Conservation (phyloP, 1,284 basidiomycete species). For the Ceratobasidium papillatum region DNA sequence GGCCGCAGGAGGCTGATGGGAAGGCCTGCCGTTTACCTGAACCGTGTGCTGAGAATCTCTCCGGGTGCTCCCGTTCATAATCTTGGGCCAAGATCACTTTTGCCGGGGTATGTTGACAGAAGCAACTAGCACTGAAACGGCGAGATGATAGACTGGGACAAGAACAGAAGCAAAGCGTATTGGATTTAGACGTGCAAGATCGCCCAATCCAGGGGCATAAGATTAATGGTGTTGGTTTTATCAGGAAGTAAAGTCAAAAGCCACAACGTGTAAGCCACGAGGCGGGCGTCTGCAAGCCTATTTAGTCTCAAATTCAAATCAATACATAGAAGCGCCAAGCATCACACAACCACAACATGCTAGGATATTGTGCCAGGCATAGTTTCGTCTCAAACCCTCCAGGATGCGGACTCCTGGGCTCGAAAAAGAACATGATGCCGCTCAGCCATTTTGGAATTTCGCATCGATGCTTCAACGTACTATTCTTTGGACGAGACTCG, state of each 20-base stretch:
- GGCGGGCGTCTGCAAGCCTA: slow-evolving; percentile 20
- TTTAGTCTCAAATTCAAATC: not conserved
- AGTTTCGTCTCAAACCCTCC: not conserved
- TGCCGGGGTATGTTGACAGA: not conserved
- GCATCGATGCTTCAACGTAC: slow-evolving; percentile 49
- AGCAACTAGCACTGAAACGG: not conserved
- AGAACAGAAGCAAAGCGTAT: not conserved
- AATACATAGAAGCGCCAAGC: slow-evolving; percentile 7
- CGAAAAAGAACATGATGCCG: not conserved
- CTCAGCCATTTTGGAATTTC: slow-evolving; percentile 23
- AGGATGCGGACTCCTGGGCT: not conserved
- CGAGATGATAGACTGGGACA: not conserved
- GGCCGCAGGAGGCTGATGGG: not conserved
- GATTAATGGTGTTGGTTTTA: not conserved
- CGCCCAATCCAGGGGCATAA: not conserved
- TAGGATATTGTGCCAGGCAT: not conserved
- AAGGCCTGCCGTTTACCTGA: not conserved
- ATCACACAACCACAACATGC: slow-evolving; percentile 1
- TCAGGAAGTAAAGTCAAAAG: not conserved
- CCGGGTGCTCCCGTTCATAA: slow-evolving; percentile 20
- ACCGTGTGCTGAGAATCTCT: not conserved
- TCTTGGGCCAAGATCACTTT: not conserved
- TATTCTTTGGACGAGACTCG: slow-evolving; percentile 56
- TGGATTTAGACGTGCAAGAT: not conserved
- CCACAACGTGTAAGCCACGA: slow-evolving; percentile 17